phyloP scores from a whole-genome alignment of 441 rosid species.

The Theobroma grandiflorum region DNA sequence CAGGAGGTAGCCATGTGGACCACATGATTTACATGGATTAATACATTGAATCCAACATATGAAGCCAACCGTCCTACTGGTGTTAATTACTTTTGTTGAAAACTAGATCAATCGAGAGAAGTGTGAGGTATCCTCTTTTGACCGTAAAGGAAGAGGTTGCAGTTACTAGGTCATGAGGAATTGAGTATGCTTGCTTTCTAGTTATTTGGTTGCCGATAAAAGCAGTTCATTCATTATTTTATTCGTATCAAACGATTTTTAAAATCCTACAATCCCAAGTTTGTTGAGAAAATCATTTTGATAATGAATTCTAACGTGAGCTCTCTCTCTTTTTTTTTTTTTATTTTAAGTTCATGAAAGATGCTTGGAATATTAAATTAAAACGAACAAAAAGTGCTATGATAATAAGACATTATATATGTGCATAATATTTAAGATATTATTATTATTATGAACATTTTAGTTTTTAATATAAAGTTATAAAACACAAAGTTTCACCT shows the following conservation, averaged over 20 bases:
- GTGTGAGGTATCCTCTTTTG: neutral
- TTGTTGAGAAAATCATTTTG: neutral
- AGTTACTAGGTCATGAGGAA: neutral
- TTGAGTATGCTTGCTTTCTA: neutral
- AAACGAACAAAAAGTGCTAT: no score
- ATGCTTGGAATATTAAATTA: no score
- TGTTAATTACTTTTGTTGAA: neutral
- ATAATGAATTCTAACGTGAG: neutral
- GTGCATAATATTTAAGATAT: no score
- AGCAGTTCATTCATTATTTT: neutral
- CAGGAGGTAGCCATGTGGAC: neutral
- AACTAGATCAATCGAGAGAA: constrained; percentile 2
- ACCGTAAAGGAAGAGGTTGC: neutral
- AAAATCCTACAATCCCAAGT: neutral
- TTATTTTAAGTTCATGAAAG: neutral
- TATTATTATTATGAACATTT: no score
- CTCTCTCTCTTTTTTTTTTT: neutral
- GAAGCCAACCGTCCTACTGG: neutral
- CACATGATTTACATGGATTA: neutral
- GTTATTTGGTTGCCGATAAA: neutral
- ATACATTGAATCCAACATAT: constrained; percentile 1
- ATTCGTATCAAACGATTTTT: neutral
- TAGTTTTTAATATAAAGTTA: no score
- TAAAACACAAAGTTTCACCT: no score
- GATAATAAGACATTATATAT: no score